Base-by-base conservation (phyloP, 1,139 yeast genomes). In the Kluyveromyces sp. region DNA sequence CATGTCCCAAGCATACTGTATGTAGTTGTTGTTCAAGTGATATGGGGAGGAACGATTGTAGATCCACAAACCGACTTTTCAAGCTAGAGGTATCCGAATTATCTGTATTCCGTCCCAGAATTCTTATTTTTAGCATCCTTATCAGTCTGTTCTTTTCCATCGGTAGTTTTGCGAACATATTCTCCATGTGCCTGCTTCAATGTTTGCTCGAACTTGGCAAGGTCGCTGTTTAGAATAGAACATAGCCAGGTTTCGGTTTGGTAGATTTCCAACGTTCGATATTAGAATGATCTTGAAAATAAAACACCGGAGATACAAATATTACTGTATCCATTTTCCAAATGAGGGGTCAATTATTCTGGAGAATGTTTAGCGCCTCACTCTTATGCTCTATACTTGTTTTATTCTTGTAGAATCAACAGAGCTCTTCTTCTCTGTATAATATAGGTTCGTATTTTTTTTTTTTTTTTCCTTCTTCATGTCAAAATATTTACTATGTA, bases 251-350 rank as follows among this genome's bases (percentile, higher is more conserved):
- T 43, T 48, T 53, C 31, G 50, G 52, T 6, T 26, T 34, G 8
- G 45, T 45, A 39, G 63, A 59, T 39, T 54, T 50, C 65, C 65
- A 61, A 32, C 45, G 21, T 15, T 15, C 21, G 21, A 15, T 45
- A 4, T 41, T 10, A 8, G 42, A 41, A 25, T 52, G 47, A 4
- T 56, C 50, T 2, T 44, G 32, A 10, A 59, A 46, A 41, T 54
- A 61, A 4, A 50, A 43, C 27, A 51, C 54, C 3, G 65, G 62
- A 5, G 62, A 58, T 3, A 61, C 64, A 43, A 53, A 61, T 15
- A 35, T 21, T 4, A 41, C 34, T 4, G 29, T 34, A 41, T 38
- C 34, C 41, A 38, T 38, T 7, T 21, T 30, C 8, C 15, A 10
- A 7, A 7, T 7, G 27, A 27, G 7, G 5, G n/a, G 36, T 10